A percentile compares a stretch with the other conserved stretches of the same genome.
Conservation (phyloP, 306 rosid genomes). For the Fragaria ananassa region DNA sequence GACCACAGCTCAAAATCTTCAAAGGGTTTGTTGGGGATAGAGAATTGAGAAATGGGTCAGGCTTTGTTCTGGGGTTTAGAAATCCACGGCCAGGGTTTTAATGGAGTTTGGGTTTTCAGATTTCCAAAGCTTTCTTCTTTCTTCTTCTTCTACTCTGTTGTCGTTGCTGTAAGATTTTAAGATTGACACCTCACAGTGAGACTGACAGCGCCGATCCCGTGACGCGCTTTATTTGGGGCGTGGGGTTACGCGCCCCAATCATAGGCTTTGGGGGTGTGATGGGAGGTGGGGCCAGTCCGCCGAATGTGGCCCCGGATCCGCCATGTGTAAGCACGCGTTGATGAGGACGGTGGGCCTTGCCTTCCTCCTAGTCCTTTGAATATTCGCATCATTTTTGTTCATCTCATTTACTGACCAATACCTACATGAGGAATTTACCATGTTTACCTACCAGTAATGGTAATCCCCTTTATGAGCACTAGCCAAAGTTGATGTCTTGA, state of each 20-base stretch:
- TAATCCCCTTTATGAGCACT: background rate
- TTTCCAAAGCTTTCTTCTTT: background rate
- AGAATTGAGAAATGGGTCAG: constrained; percentile 4
- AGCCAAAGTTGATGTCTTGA: background rate
- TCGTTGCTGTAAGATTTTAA: constrained; percentile 31
- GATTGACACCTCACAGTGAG: constrained; percentile 32
- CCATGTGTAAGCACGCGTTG: constrained; percentile 3
- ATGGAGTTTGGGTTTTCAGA: constrained; percentile 8
- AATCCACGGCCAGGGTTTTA: background rate
- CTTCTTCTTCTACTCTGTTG: constrained; percentile 1
- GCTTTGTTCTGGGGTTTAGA: constrained; percentile 4
- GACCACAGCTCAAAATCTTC: constrained; percentile 1
- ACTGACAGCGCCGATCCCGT: constrained; percentile 16
- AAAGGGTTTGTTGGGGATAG: background rate
- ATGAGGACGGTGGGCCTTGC: background rate
- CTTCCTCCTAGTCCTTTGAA: background rate
- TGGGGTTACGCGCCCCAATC: background rate
- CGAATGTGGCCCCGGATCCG: background rate
- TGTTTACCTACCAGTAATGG: background rate
- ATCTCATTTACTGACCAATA: background rate
- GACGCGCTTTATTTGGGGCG: background rate
- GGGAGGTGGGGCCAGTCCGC: background rate
- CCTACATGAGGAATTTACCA: background rate
- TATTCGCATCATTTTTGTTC: constrained; percentile 15
- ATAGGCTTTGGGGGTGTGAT: background rate